Base-by-base conservation (phyloP, 1,284 basidiomycete species). In the Ganoderma multipileum region DNA sequence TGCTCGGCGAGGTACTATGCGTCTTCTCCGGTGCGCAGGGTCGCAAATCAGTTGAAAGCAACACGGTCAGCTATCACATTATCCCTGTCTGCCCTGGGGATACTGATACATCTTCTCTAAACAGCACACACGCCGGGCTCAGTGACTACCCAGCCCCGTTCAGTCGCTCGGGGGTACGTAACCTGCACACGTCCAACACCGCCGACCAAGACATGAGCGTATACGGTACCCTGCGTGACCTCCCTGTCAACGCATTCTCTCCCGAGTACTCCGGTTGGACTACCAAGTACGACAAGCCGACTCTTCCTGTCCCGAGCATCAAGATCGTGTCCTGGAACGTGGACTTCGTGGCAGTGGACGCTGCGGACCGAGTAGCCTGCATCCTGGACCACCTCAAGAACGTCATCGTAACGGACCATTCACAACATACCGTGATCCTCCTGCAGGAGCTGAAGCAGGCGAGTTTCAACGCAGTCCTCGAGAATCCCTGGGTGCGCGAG, bases 321-420 rank as follows among this genome's bases (percentile, higher is more conserved):
- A 82, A 81, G 62, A 74, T 93, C 54, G 76, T 91, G 68, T 87
- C 89, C 42, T 93, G 91, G 91, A 92, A 93, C 76, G 75, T 92
- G 62, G 86, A 90, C 75, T 88, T 85, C 75, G 73, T 77, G 64
- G 78, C 79, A 12, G 71, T 76, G 0, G 72, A 80, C 44, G 75
- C 75, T 9, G 78, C 79, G 39, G 80, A 80, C 65, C 85, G 91
- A 9, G 80, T 90, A 18, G 68, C 70, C 2, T 77, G 81, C 3
- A 84, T 83, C 18, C 80, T 92, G 63, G 79, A 83, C 18, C 81
- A 91, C 76, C 83, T 92, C 67, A 84, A 85, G 73, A 75, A 78
- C 52, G 81, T 84, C 7, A 82, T 89, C 2, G 81, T 91, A 68
- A 71, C 75, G 58, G 85, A 85, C 72, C 77, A 69, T 72, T 87